Conservation (phyloP, 441 rosid species). For the Melastoma candidum region DNA sequence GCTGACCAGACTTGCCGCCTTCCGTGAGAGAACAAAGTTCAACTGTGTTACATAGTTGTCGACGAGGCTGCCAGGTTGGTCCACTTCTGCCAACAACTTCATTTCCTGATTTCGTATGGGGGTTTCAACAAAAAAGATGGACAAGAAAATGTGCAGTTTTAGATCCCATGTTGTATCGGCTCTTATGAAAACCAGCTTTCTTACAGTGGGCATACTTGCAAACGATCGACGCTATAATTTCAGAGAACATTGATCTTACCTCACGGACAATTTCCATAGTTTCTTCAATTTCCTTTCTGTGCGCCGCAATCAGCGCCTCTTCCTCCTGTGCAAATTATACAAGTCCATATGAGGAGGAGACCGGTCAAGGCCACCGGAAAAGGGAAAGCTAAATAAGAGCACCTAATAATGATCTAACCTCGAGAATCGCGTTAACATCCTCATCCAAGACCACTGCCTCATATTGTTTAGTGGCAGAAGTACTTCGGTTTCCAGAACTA, state of each 20-base stretch:
- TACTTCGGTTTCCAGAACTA: constrained; percentile 22
- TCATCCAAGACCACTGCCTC: constrained; percentile 59
- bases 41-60: constrained; percentile 82
- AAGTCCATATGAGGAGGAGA: too few relatives aligned
- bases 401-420: constrained; percentile 37
- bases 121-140: not conserved
- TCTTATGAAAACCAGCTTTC: too few relatives aligned
- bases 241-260: constrained; percentile 31
- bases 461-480: constrained; percentile 29
- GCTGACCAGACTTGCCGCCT: constrained; percentile 92
- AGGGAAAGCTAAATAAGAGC: not conserved
- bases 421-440: constrained; percentile 68
- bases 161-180: too few relatives aligned
- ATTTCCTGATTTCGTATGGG: constrained; percentile 56
- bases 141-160: not conserved
- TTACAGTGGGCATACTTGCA: too few relatives aligned
- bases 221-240: too few relatives aligned
- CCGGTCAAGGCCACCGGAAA: not conserved
- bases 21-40: constrained; percentile 87
- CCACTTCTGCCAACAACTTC: constrained; percentile 93
- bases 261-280: constrained; percentile 98
- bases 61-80: constrained; percentile 93
- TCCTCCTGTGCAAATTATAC: constrained; percentile 50
- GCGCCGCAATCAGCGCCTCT: constrained; percentile 86
- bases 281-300: constrained; percentile 98